Conservation (phyloP, 495 filamentous ascomycete species). For the Podospora pseudoanserina region DNA sequence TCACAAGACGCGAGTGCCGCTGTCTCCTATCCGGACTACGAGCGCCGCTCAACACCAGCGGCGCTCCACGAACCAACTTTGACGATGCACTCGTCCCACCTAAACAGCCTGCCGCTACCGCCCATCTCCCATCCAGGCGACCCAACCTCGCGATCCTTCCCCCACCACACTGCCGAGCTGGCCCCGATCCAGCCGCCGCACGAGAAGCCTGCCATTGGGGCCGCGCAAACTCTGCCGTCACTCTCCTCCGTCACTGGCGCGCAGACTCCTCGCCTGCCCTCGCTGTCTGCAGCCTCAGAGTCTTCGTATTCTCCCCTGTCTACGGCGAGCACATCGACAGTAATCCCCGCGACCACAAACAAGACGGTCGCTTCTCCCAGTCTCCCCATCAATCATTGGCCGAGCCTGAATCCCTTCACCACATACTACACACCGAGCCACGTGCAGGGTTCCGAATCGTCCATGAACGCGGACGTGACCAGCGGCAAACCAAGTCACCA, state of each 20-base stretch:
- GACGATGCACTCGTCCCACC: conserved; percentile 1
- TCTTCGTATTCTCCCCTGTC: neutral
- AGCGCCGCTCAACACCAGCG: conserved; percentile 1
- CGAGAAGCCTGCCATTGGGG: conserved; percentile 16
- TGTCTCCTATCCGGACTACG: neutral
- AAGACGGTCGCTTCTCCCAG: conserved; percentile 17
- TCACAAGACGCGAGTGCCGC: conserved; percentile 24
- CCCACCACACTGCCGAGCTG: conserved; percentile 39
- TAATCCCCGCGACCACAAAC: conserved; percentile 19
- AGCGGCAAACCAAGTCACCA: conserved; percentile 33
- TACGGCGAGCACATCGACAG: neutral
- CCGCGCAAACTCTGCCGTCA: conserved; percentile 36
- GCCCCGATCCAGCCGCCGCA: conserved; percentile 39
- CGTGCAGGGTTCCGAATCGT: conserved; percentile 34
- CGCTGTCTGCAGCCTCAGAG: neutral
- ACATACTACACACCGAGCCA: conserved; percentile 49
- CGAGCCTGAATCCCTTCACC: conserved; percentile 52
- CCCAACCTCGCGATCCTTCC: conserved; percentile 34
- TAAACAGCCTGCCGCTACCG: conserved; percentile 13
- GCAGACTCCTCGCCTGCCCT: conserved; percentile 17
- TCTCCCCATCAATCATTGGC: conserved; percentile 42
- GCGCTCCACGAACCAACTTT: neutral
- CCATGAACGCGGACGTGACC: conserved; percentile 34
- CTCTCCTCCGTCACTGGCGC: conserved; percentile 41
- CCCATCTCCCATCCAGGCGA: conserved; percentile 33